Evolutionary conservation across 202 grass and related monocot genomes (phyloP).

Genomic region (Setaria italica): DNA sequence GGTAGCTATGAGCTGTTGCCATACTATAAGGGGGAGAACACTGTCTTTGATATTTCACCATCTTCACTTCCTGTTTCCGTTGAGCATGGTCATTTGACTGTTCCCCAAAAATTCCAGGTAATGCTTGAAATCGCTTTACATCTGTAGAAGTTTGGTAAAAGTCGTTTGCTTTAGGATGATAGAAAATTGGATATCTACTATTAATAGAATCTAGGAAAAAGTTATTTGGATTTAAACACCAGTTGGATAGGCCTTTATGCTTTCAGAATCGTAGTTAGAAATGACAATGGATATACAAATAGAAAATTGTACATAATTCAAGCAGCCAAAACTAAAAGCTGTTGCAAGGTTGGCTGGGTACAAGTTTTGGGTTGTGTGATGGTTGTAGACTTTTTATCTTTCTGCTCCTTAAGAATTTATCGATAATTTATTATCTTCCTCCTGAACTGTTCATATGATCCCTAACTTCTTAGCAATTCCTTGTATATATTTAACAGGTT

Average conservation of each 20-base stretch:
- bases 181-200: not conserved
- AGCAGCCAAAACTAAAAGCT: not conserved
- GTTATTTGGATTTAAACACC: conserved; percentile 16
- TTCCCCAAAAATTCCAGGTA: conserved; percentile 95
- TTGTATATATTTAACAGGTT: conserved; percentile 58
- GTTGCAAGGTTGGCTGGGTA: conserved; percentile 15
- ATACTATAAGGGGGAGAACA: conserved; percentile 98
- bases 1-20: conserved; percentile 86
- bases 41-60: conserved; percentile 92
- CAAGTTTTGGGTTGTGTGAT: conserved; percentile 4
- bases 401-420: conserved; percentile 37
- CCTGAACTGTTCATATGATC: not conserved
- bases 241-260: conserved; percentile 26
- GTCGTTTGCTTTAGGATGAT: conserved; percentile 13
- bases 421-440: not conserved
- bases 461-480: conserved; percentile 15
- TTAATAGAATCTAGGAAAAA: conserved; percentile 7
- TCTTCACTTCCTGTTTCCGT: conserved; percentile 74
- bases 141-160: conserved; percentile 33
- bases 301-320: conserved; percentile 2
- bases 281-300: conserved; percentile 28
- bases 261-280: conserved; percentile 36
- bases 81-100: conserved; percentile 69
- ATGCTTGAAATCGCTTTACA: conserved; percentile 40
- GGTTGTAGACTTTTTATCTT: not conserved